Conservation (phyloP, 768 basidiomycete species). For the Boletus speciosus region DNA sequence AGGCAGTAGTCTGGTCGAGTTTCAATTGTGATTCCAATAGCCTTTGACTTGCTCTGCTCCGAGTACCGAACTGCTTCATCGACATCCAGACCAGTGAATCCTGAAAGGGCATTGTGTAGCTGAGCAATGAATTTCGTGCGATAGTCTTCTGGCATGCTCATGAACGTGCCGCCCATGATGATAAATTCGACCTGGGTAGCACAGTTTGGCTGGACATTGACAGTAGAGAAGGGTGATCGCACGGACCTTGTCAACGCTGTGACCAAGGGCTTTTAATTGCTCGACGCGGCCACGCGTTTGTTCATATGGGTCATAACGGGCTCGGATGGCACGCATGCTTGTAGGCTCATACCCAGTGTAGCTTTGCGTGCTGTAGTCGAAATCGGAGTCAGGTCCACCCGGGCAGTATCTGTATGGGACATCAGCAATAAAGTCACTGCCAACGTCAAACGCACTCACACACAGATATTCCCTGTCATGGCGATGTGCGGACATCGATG, state of each 20-base stretch:
- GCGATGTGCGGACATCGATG: slow-evolving; percentile 99
- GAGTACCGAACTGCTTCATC: slow-evolving; percentile 98
- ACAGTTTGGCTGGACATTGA: neutral
- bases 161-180: slow-evolving; percentile 98
- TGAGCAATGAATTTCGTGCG: slow-evolving; percentile 91
- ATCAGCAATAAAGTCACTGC: slow-evolving; percentile 4
- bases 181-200: slow-evolving; percentile 74
- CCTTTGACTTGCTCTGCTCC: slow-evolving; percentile 96
- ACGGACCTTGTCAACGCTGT: slow-evolving; percentile 90
- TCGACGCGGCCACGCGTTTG: slow-evolving; percentile 95
- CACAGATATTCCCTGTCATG: slow-evolving; percentile 99
- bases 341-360: slow-evolving; percentile 96
- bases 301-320: slow-evolving; percentile 95
- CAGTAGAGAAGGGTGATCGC: neutral
- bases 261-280: slow-evolving; percentile 92
- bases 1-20: slow-evolving; percentile 98
- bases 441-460: slow-evolving; percentile 48
- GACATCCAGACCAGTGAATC: slow-evolving; percentile 88
- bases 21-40: slow-evolving; percentile 98
- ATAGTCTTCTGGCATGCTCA: slow-evolving; percentile 99
- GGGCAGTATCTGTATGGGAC: slow-evolving; percentile 76
- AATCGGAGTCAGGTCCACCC: slow-evolving; percentile 98
- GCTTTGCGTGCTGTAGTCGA: slow-evolving; percentile 98
- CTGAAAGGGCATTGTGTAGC: slow-evolving; percentile 93
- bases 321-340: slow-evolving; percentile 97